Evolutionary conservation across 2,329 filamentous ascomycete genomes (phyloP).

Genomic region (Nemania diffusa): DNA sequence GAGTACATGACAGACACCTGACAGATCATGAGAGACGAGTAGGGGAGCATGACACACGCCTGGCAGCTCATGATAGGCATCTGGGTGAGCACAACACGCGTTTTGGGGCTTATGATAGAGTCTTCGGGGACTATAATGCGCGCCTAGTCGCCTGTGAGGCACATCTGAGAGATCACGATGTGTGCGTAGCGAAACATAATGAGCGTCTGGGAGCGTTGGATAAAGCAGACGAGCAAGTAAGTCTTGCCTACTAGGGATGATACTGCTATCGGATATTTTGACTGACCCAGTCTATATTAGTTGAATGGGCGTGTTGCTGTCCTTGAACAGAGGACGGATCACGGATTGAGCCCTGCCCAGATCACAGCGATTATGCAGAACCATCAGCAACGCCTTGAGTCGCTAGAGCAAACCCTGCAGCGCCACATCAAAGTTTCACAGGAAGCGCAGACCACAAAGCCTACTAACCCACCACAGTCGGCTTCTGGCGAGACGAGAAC

Average conservation of each 20-base stretch:
- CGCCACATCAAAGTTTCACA: constrained; percentile 30
- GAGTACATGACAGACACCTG: constrained; percentile 20
- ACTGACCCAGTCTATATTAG: constrained; percentile 24
- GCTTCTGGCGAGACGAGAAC: constrained; percentile 16
- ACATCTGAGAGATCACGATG: constrained; percentile 28
- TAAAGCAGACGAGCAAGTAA: constrained; percentile 33
- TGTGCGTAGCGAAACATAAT: constrained; percentile 28
- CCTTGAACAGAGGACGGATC: constrained; percentile 35
- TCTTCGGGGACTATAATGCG: constrained; percentile 27
- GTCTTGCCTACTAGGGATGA: neutral
- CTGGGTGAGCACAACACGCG: constrained; percentile 27
- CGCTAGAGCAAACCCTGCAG: constrained; percentile 32
- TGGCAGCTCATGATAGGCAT: constrained; percentile 28
- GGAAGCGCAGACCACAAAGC: constrained; percentile 21
- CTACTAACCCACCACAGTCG: constrained; percentile 15
- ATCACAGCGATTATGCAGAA: constrained; percentile 37
- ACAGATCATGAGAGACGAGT: constrained; percentile 27
- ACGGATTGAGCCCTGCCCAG: constrained; percentile 33
- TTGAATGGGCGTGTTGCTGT: constrained; percentile 23
- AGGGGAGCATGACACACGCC: constrained; percentile 26
- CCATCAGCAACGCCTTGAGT: constrained; percentile 39
- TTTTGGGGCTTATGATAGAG: constrained; percentile 26
- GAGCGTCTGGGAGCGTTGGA: constrained; percentile 30
- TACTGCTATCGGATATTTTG: neutral
- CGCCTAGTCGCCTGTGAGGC: constrained; percentile 18